These are phyloP conservation scores for Wallacemonas sp. DNA, from an alignment of 208 protist genomes.

Conservation along the genomic window DNA sequence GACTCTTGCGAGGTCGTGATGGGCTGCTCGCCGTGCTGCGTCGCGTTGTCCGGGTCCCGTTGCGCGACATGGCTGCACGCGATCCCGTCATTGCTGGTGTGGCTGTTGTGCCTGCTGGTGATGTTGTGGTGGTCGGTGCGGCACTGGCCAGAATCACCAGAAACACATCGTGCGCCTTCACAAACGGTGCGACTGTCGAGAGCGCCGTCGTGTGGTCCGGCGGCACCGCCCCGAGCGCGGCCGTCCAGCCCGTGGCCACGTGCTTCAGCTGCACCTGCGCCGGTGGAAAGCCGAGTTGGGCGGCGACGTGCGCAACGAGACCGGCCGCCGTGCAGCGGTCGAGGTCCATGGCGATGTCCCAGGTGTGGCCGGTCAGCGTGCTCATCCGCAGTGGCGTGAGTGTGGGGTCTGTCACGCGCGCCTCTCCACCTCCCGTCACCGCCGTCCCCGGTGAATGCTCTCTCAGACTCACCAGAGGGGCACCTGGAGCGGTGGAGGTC, in stretches of 20 bases:
- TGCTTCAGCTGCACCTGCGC: constrained; percentile 12
- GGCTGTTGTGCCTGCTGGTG: too few relatives aligned
- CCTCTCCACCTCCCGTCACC: background rate
- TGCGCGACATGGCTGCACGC: too few relatives aligned
- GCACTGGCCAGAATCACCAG: constrained; percentile 5
- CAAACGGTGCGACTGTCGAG: background rate
- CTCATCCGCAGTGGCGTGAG: background rate
- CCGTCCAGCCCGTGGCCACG: background rate
- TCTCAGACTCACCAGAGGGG: too few relatives aligned
- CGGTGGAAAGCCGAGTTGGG: background rate
- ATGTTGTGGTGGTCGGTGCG: too few relatives aligned
- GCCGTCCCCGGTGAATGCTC: too few relatives aligned
- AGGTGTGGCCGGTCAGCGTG: constrained; percentile 5
- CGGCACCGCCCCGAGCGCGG: background rate
- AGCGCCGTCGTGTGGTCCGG: background rate
- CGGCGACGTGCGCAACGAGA: background rate
- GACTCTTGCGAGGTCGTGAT: too few relatives aligned
- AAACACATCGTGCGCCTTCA: constrained; percentile 5
- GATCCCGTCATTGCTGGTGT: too few relatives aligned
- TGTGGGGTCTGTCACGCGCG: background rate
- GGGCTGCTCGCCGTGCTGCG: too few relatives aligned
- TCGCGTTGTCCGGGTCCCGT: too few relatives aligned
- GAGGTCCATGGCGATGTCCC: background rate
- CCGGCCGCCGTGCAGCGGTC: background rate
- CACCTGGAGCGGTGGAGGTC: too few relatives aligned